Evolutionary conservation across 805 yeast genomes (phyloP), one percentile per base, ranked within the genome.

Genomic region (Suhomyces kilbournensis): DNA sequence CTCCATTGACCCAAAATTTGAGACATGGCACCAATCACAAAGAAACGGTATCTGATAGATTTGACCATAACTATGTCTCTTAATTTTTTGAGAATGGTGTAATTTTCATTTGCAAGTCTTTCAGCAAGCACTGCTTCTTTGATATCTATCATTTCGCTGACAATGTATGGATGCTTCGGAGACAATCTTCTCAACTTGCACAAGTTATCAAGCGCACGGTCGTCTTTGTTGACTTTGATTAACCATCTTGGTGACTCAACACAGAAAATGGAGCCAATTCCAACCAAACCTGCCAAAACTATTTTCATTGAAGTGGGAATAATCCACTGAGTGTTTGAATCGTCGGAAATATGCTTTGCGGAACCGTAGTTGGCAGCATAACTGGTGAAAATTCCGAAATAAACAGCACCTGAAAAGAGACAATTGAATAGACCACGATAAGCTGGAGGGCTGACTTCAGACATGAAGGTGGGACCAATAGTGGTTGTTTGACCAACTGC

Each of bases 401-500:
- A 81, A 34, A 82, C 85, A 7, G 83, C 79, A 53, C 86, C 85
- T 3, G 83, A 77, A 60, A 80, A 82, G 38, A 80, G 65, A 67
- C 82, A 77, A 46, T 73, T 75, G 59, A 81, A 75, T 47, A 78
- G 57, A 42, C 85, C 85, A 64, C 86, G 71, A 51, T 78, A 74
- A 32, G 75, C 66, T 42, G 73, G 70, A 17, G 86, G 85, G 14
- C 84, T 70, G 35, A 78, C 74, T 60, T 82, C 86, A 3, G 82
- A 73, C 46, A 80, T 61, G 57, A 80, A 81, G 48, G 80, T 71
- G 12, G 85, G 85, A 6, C 84, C 85, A 54, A 78, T 71, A 15
- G 81, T 80, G 8, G 79, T 76, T 7, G 85, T 77, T 57, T 80
- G 80, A n/a, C 86, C 85, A 49, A 82, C 69, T 22, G 80, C 81